Evolutionary conservation across 2,329 filamentous ascomycete species (phyloP).

Genomic region (Hypomyces perniciosus): DNA sequence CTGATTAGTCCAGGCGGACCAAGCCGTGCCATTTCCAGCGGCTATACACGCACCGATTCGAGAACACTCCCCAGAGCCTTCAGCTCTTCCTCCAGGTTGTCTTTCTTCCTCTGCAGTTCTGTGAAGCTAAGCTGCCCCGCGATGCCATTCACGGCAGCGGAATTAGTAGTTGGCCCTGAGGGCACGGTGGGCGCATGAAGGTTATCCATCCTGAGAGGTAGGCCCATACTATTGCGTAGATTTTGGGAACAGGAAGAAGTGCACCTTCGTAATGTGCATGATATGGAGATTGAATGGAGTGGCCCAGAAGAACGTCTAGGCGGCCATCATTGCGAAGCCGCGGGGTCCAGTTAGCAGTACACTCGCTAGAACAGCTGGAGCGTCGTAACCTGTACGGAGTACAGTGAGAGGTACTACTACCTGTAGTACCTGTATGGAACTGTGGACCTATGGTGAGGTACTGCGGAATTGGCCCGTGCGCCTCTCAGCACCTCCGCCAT

Average conservation of each 20-base stretch:
- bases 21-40: not conserved
- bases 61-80: conserved; percentile 78
- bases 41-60: conserved; percentile 63
- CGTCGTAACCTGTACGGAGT: not conserved
- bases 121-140: conserved; percentile 61
- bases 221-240: not conserved
- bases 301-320: not conserved
- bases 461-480: conserved; percentile 4
- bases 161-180: conserved; percentile 65
- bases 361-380: not conserved
- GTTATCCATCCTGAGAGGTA: conserved; percentile 40
- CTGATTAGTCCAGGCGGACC: not conserved
- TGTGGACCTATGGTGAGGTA: not conserved
- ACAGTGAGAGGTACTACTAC: not conserved
- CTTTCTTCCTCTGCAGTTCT: conserved; percentile 79
- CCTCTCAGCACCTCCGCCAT: not conserved
- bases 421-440: not conserved
- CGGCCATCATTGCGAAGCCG: conserved; percentile 5
- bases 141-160: conserved; percentile 53
- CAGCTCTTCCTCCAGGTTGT: conserved; percentile 78
- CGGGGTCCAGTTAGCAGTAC: conserved; percentile 3
- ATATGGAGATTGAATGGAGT: no score
- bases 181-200: conserved; percentile 55
- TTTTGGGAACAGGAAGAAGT: no score
- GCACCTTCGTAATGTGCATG: no score